Conservation (phyloP, 345 rosid species). For the Syzygium aqueum region DNA sequence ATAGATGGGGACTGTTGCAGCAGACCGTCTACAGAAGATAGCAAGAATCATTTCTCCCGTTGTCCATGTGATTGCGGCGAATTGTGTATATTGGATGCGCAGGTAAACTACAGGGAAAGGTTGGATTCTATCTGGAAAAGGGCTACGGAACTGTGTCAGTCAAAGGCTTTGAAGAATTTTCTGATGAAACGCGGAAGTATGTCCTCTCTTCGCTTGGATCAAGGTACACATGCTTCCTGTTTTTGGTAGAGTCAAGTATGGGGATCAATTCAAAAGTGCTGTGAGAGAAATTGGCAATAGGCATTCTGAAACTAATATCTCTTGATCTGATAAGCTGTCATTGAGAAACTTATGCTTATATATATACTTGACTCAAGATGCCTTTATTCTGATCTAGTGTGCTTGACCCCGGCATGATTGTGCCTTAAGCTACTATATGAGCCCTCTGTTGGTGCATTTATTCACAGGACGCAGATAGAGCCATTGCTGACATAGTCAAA, state of each 20-base stretch:
- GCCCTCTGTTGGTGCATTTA: background rate
- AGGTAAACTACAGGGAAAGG: constrained; percentile 34
- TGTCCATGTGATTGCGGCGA: constrained; percentile 35
- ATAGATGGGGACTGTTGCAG: constrained; percentile 43
- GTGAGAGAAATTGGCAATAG: background rate
- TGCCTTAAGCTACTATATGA: background rate
- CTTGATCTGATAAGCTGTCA: background rate
- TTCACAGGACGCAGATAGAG: background rate
- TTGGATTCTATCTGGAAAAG: constrained; percentile 66
- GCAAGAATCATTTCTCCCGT: constrained; percentile 24
- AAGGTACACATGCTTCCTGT: constrained; percentile 33
- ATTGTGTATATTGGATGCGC: constrained; percentile 17
- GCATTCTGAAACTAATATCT: background rate
- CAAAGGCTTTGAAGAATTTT: constrained; percentile 67
- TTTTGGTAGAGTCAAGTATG: background rate
- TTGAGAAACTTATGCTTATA: background rate
- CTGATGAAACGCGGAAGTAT: constrained; percentile 68
- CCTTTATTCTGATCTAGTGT: background rate
- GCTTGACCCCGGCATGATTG: background rate
- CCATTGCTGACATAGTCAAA: background rate
- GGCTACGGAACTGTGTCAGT: constrained; percentile 51
- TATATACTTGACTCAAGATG: background rate
- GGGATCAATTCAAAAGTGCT: background rate
- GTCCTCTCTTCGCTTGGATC: constrained; percentile 53
- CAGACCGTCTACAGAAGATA: constrained; percentile 40